Evolutionary conservation across 768 basidiomycete genomes (phyloP), one percentile per base, ranked within the genome.

Genomic region (Podaxis mareebaensis): DNA sequence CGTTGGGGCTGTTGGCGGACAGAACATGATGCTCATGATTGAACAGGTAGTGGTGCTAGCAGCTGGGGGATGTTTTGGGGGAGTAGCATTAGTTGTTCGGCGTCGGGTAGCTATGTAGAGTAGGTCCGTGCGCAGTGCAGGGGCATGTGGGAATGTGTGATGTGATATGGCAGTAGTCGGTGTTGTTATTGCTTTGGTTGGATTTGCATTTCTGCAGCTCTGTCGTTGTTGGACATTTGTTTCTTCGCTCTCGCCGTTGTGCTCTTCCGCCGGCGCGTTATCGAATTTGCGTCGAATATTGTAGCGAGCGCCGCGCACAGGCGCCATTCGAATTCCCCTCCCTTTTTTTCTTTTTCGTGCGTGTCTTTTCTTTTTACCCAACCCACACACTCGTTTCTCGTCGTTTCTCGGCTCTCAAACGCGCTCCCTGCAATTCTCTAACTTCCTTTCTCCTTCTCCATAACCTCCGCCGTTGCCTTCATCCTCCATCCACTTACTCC

Each of bases 381-480:
- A 75, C 75, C 61, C 73, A 74, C 78, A 81, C 81, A 77, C 74
- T 83, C 82, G 67, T 79, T 81, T 78, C 70, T 74, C 69, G 73
- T 83, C 82, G 67, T 79, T 81, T 78, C 70, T 74, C 70, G 73
- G 67, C 62, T 62, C 82, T 81, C 81, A 75, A 79, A 81, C 82
- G 79, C 83, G 78, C 78, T 81, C 82, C 81, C 83, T 72, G 72
- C 72, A 68, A 71, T 77, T 74, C 78, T 76, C 78, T 76, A 76
- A 76, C 78, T 71, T 73, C 73, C 74, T 78, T 78, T 78, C 72
- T 78, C 72, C 76, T 79, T 78, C 75, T 74, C 76, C 73, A 71
- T 75, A 71, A 67, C 72, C 63, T 75, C 71, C 72, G 73, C 80
- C 82, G 79, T 82, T 83, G 78, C 77, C 78, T 77, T 77, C 71